Percentiles rank a stretch among this genome's conserved stretches.
Conservation (phyloP, 371 early-diverging fungal genomes). For the Mortierella sp. region DNA sequence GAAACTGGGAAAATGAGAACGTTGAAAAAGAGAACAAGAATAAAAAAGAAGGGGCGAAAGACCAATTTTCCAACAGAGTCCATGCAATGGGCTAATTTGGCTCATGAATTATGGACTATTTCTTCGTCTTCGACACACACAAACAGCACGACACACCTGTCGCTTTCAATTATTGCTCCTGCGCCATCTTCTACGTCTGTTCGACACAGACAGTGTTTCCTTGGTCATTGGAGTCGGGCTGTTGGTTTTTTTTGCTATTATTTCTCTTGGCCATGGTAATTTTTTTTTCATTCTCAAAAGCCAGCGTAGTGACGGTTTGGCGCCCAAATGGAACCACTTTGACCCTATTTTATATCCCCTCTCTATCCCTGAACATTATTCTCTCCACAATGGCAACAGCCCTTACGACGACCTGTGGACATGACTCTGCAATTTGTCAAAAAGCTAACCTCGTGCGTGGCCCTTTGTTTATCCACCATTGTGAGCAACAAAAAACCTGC, state of each 20-base stretch:
- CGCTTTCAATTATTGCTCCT: not conserved
- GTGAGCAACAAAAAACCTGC: not conserved
- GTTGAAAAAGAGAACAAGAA: not conserved
- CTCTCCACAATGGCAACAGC: not conserved
- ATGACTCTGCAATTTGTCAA: no score
- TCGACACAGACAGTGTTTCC: no score
- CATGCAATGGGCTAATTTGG: not conserved
- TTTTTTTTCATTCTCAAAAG: not conserved
- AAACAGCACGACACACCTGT: not conserved
- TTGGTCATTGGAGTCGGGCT: not conserved
- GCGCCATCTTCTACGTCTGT: no score
- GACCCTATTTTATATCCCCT: not conserved
- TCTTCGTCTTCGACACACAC: no score
- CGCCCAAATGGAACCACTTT: conserved; percentile 1
- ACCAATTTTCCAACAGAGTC: not conserved
- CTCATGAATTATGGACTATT: not conserved
- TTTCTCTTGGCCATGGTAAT: not conserved
- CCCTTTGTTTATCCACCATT: not conserved
- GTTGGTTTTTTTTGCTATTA: not conserved
- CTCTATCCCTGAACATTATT: not conserved
- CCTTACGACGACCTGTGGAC: not conserved
- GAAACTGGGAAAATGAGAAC: not conserved
- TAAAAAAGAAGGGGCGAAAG: not conserved
- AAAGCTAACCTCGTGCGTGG: not conserved
- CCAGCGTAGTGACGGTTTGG: conserved; percentile 6